These are phyloP conservation scores for Dovyalis caffra DNA, from an alignment of 345 rosid species.

Conservation along the genomic window DNA sequence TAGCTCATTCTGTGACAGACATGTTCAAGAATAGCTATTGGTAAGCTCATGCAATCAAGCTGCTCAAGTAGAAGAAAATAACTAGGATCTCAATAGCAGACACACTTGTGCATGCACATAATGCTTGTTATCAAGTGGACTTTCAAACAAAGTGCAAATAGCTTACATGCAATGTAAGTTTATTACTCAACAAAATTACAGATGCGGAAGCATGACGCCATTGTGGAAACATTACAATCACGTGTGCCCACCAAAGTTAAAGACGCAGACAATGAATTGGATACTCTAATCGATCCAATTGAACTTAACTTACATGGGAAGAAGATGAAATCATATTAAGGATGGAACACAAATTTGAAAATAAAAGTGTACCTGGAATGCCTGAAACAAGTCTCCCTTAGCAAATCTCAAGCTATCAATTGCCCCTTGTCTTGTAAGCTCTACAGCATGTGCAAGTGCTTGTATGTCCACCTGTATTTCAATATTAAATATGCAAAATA, in stretches of 20 bases:
- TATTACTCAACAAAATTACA: too few relatives aligned
- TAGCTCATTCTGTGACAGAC: slow-evolving; percentile 76
- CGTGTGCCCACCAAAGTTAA: too few relatives aligned
- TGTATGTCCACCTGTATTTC: slow-evolving; percentile 78
- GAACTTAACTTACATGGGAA: too few relatives aligned
- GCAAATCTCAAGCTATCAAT: slow-evolving; percentile 93
- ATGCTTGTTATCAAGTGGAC: background rate
- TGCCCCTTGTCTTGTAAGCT: slow-evolving; percentile 93
- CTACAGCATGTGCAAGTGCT: slow-evolving; percentile 97
- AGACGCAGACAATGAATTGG: too few relatives aligned
- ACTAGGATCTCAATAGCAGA: background rate
- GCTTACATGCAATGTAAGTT: too few relatives aligned
- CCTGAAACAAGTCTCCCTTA: slow-evolving; percentile 86
- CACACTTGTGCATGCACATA: background rate
- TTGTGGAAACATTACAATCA: too few relatives aligned
- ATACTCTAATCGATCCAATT: too few relatives aligned
- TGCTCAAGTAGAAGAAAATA: background rate
- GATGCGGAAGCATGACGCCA: too few relatives aligned
- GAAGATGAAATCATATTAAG: background rate
- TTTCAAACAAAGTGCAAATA: too few relatives aligned
- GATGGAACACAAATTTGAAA: background rate
- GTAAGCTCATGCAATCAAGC: slow-evolving; percentile 3
- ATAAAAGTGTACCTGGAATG: slow-evolving; percentile 66
- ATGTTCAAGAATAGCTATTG: background rate
- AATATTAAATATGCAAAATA: slow-evolving; percentile 10